These are phyloP conservation scores for Penicillium decumbens DNA, from an alignment of 2,329 filamentous ascomycete genomes.

Conservation along the genomic window DNA sequence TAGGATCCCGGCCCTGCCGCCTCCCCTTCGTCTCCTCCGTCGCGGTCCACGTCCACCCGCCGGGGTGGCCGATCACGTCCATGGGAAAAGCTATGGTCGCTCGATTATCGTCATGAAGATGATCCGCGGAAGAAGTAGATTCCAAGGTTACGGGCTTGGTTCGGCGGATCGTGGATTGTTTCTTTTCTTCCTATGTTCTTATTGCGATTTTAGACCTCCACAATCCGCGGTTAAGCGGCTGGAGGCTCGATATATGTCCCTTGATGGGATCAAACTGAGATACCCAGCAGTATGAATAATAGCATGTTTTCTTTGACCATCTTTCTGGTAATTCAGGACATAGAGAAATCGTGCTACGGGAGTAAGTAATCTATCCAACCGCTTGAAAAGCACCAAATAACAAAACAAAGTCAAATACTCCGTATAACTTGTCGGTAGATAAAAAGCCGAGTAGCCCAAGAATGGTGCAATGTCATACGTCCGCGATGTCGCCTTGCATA, in stretches of 20 bases:
- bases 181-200: conserved; percentile 1
- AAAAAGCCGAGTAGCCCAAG: background rate
- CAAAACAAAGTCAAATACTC: background rate
- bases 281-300: conserved; percentile 19
- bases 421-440: background rate
- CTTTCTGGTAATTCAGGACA: background rate
- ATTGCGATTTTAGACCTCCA: conserved; percentile 3
- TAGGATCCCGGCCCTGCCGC: background rate
- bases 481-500: conserved; percentile 43
- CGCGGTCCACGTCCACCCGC: conserved; percentile 25
- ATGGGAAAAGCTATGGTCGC: conserved; percentile 44
- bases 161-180: background rate
- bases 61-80: conserved; percentile 26
- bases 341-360: background rate
- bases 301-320: background rate
- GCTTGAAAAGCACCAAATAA: background rate
- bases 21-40: conserved; percentile 23
- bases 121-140: conserved; percentile 13
- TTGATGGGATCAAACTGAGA: conserved; percentile 12
- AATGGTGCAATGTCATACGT: conserved; percentile 1
- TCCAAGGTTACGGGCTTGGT: background rate
- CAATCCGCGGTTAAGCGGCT: background rate
- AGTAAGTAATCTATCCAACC: no score
- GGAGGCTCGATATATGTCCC: conserved; percentile 4
- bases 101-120: conserved; percentile 40